A percentile compares a stretch with the other conserved stretches of the same genome.
These are phyloP conservation scores for Alternaria tenuissima DNA, from an alignment of 2,329 filamentous ascomycete genomes.

Conservation along the genomic window DNA sequence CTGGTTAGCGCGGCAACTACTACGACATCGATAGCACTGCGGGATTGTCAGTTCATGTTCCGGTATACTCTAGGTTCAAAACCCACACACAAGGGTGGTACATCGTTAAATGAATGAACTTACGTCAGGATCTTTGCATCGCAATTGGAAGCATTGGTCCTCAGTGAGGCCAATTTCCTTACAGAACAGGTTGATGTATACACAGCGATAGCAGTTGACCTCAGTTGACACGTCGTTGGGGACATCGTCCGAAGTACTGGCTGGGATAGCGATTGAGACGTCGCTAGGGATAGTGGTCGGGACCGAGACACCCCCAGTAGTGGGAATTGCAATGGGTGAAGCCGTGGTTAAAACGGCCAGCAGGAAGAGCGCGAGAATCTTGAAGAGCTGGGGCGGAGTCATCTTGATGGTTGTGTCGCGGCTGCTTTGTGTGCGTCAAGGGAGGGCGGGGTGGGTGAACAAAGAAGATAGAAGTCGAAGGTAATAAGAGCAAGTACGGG, in stretches of 20 bases:
- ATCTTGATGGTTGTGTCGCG: background rate
- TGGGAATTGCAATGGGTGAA: slow-evolving; percentile 1
- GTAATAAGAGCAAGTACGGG: background rate
- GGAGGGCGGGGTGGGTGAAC: background rate
- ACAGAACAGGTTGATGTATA: slow-evolving; percentile 1
- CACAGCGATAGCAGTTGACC: background rate
- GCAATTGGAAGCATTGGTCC: background rate
- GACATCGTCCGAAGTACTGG: background rate
- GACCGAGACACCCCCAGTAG: background rate
- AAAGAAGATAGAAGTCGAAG: background rate
- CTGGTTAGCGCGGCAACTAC: background rate
- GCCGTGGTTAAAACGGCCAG: background rate
- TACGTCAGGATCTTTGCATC: slow-evolving; percentile 1
- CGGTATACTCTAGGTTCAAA: background rate
- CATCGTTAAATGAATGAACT: background rate
- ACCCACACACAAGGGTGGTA: background rate
- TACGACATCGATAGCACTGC: slow-evolving; percentile 4
- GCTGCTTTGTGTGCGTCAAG: background rate
- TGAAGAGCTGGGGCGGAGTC: background rate
- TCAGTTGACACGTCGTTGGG: background rate
- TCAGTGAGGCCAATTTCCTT: background rate
- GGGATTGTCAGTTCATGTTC: background rate
- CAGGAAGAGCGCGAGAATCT: background rate
- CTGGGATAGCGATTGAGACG: background rate
- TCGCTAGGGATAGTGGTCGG: background rate